These are phyloP conservation scores for Penicillium cosmopolitanum DNA, from an alignment of 495 filamentous ascomycete species.

Conservation along the genomic window DNA sequence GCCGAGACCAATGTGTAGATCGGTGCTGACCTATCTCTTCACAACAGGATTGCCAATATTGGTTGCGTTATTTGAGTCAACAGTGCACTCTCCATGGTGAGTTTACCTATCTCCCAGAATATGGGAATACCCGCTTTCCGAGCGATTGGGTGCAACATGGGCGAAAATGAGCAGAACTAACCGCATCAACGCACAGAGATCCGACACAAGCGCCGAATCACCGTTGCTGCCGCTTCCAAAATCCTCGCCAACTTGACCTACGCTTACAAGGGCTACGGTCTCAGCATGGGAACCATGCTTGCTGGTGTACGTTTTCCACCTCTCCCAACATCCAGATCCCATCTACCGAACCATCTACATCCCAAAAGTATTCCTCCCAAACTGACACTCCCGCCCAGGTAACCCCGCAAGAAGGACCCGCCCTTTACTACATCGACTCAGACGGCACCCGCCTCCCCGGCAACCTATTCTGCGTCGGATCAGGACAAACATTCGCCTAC, in stretches of 20 bases:
- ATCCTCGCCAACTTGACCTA: slow-evolving; percentile 98
- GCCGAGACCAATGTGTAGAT: not conserved
- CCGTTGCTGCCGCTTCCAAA: slow-evolving; percentile 95
- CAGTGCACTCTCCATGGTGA: slow-evolving; percentile 92
- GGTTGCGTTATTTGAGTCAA: slow-evolving; percentile 97
- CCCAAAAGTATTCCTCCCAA: not conserved
- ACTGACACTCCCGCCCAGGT: slow-evolving; percentile 32
- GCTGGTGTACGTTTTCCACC: slow-evolving; percentile 68
- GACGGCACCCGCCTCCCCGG: slow-evolving; percentile 92
- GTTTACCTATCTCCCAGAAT: slow-evolving; percentile 8
- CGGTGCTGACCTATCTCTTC: slow-evolving; percentile 18
- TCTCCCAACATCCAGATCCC: not conserved
- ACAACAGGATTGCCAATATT: slow-evolving; percentile 93
- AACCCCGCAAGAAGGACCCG: slow-evolving; percentile 92
- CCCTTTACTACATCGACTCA: slow-evolving; percentile 98
- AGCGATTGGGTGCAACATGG: not conserved
- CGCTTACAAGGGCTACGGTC: slow-evolving; percentile 95
- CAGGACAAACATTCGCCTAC: slow-evolving; percentile 97
- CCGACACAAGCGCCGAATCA: slow-evolving; percentile 97
- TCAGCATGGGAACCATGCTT: slow-evolving; percentile 99
- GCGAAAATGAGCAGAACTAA: slow-evolving; percentile 4
- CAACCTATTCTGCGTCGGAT: slow-evolving; percentile 97
- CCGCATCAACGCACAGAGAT: slow-evolving; percentile 59
- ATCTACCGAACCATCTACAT: not conserved
- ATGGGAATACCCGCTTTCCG: not conserved